phyloP scores from a whole-genome alignment of 257 asterid genomes.

The Penstemon davidsonii region DNA sequence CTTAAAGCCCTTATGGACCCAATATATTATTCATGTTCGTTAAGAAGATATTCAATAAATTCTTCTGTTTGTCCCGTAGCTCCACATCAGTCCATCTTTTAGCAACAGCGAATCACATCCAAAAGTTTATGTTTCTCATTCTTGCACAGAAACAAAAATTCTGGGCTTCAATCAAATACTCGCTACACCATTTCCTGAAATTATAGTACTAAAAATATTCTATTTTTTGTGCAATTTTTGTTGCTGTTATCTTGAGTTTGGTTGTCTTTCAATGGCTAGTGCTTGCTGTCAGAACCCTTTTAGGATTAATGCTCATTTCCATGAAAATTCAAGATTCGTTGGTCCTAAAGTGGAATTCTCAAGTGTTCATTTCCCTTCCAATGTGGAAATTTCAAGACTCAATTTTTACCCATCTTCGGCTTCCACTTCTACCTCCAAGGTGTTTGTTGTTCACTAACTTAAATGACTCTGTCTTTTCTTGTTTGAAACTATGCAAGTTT shows the following conservation, averaged over 20 bases:
- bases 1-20: too few relatives aligned
- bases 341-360: constrained; percentile 42
- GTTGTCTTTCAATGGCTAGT: constrained; percentile 44
- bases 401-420: constrained; percentile 29
- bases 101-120: constrained; percentile 3
- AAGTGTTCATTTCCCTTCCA: constrained; percentile 41
- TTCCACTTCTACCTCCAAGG: constrained; percentile 44
- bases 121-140: background rate
- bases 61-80: constrained; percentile 17
- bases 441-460: constrained; percentile 7
- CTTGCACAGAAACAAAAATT: constrained; percentile 3
- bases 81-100: constrained; percentile 14
- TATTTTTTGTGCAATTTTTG: background rate
- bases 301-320: constrained; percentile 36
- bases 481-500: background rate
- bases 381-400: constrained; percentile 41
- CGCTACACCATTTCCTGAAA: background rate
- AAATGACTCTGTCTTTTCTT: background rate
- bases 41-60: background rate
- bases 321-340: constrained; percentile 39
- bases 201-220: background rate
- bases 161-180: constrained; percentile 14
- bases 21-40: too few relatives aligned
- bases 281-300: constrained; percentile 44
- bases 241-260: background rate